Base-by-base conservation (phyloP, 768 basidiomycete genomes). In the Pleurotus eryngii region DNA sequence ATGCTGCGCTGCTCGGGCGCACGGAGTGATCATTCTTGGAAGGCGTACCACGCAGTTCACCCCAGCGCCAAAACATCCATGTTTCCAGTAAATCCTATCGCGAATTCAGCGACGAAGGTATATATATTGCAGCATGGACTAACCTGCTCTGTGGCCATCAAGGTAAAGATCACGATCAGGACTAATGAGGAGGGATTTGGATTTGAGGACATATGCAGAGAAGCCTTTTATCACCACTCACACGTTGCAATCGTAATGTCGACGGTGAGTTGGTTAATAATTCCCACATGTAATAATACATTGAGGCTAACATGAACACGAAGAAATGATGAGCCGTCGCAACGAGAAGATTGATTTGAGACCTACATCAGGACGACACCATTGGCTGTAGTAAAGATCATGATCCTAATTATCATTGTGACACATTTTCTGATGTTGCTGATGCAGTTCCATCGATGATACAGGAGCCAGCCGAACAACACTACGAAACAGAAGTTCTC, bases 81-180 rank as follows among this genome's bases (percentile, higher is more conserved):
- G 59, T 57, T 55, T 43, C 5, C 20, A 65, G 53, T 38, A 65
- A 46, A 42, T 67, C 64, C 64, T 67, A 37, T 15, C 30, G 42
- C 37, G 46, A 17, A 11, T 17, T 45, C n/a, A 6, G 9, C 15
- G 11, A n/a, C 11, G n/a, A 22, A 7, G 42, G n/a, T 11, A 45
- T 17, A n/a, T 0, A 43, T 43, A 14, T 6, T 6, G 15, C n/a
- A 45, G n/a, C 20, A 9, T 45, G 3, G n/a, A 45, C 42, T n/a
- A n/a, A 43, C 42, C 20, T 22, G n/a, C 8, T 45, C n/a, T n/a
- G 42, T 43, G 8, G n/a, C 42, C n/a, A 43, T n/a, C 15, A 43
- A n/a, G 42, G 8, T n/a, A n/a, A 43, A n/a, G 15, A 20, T 20
- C 20, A 43, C 5, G 20, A 43, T 11, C 11, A 15, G 42, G n/a